A percentile compares a stretch with the other conserved stretches of the same genome.
These are phyloP conservation scores for Voacanga thouarsii DNA, from an alignment of 257 asterid species.

Conservation along the genomic window DNA sequence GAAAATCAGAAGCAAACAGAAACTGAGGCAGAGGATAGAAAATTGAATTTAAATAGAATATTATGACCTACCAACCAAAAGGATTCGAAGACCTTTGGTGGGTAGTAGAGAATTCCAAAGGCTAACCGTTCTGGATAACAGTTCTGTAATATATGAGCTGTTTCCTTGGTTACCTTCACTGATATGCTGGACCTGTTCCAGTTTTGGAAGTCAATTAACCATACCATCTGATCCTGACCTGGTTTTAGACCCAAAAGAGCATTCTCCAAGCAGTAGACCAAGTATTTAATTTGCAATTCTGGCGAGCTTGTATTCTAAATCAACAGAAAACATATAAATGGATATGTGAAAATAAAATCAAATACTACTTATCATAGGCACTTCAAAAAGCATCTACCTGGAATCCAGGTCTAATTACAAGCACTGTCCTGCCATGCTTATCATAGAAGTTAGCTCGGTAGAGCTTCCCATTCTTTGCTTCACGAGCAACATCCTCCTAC, in stretches of 20 bases:
- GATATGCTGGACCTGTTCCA: slow-evolving; percentile 57
- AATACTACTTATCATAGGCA: background rate
- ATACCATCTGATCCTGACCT: slow-evolving; percentile 64
- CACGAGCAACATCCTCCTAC: slow-evolving; percentile 56
- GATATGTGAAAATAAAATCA: background rate
- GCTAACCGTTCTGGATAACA: slow-evolving; percentile 73
- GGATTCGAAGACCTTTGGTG: slow-evolving; percentile 69
- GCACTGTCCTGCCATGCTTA: slow-evolving; percentile 54
- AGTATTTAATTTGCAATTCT: slow-evolving; percentile 51
- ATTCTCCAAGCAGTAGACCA: slow-evolving; percentile 65
- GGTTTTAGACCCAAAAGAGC: slow-evolving; percentile 42
- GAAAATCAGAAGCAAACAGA: background rate
- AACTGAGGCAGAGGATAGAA: background rate
- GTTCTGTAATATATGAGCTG: slow-evolving; percentile 55
- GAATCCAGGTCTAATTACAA: slow-evolving; percentile 57
- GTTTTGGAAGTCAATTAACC: slow-evolving; percentile 56
- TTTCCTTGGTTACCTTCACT: slow-evolving; percentile 51
- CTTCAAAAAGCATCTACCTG: slow-evolving; percentile 33
- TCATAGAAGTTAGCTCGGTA: slow-evolving; percentile 54
- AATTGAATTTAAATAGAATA: background rate
- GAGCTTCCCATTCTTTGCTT: slow-evolving; percentile 53
- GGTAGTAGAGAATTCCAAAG: slow-evolving; percentile 55
- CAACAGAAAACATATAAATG: background rate
- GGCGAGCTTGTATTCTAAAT: slow-evolving; percentile 42
- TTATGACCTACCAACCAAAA: slow-evolving; percentile 53